Evolutionary conservation across 257 asterid genomes (phyloP).

Genomic region (Penstemon newberryi): DNA sequence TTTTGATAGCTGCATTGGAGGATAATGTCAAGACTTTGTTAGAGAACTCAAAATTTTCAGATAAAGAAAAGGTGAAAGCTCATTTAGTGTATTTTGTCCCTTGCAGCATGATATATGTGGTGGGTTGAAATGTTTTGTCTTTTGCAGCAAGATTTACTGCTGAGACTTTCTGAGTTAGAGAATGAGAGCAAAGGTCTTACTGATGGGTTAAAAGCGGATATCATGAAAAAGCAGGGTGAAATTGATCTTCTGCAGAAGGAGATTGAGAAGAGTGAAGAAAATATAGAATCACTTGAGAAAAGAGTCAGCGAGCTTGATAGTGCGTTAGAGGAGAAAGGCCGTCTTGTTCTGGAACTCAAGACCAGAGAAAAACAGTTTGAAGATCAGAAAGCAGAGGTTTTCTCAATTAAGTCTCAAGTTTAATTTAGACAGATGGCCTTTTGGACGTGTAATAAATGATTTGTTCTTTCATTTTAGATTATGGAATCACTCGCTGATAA

Average conservation of each 20-base stretch:
- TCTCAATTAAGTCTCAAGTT: conserved; percentile 23
- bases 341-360: conserved; percentile 56
- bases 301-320: conserved; percentile 54
- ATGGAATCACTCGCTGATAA: conserved; percentile 60
- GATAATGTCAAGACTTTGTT: conserved; percentile 49
- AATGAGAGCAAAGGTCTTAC: conserved; percentile 49
- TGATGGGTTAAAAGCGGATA: conserved; percentile 60
- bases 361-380: conserved; percentile 59
- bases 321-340: conserved; percentile 65
- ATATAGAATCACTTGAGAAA: conserved; percentile 53
- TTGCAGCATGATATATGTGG: conserved; percentile 23
- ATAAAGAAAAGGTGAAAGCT: conserved; percentile 64
- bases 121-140: conserved; percentile 25
- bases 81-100: conserved; percentile 33
- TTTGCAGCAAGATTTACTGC: conserved; percentile 74
- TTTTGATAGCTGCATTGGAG: conserved; percentile 57
- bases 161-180: conserved; percentile 67
- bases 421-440: conserved; percentile 20
- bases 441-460: conserved; percentile 27
- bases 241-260: conserved; percentile 54
- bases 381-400: conserved; percentile 77
- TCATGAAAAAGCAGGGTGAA: conserved; percentile 66
- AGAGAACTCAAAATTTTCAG: conserved; percentile 66
- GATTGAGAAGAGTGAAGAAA: conserved; percentile 56
- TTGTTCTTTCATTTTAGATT: conserved; percentile 49